Evolutionary conservation across 352 stramenopile species (phyloP).

Genomic region (Elongisporangium anandrum): DNA sequence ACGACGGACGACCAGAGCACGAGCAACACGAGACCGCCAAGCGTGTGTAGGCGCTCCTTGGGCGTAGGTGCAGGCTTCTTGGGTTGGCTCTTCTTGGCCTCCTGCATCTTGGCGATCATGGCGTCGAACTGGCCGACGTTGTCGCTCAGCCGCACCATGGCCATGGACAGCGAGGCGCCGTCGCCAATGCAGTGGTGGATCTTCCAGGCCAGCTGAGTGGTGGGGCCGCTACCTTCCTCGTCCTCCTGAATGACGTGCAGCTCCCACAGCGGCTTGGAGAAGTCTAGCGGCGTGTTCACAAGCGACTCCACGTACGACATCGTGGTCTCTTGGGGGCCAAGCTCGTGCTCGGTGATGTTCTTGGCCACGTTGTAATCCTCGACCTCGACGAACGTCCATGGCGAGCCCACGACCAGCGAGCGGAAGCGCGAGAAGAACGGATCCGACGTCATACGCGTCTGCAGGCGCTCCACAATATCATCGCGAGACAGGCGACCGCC

Average conservation of each 20-base stretch:
- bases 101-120: constrained; percentile 48
- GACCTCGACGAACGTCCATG: constrained; percentile 57
- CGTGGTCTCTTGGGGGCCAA: constrained; percentile 45
- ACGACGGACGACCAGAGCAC: constrained; percentile 55
- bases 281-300: constrained; percentile 66
- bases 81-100: constrained; percentile 19
- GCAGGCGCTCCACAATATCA: constrained; percentile 45
- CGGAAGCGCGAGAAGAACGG: constrained; percentile 70
- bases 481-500: constrained; percentile 36
- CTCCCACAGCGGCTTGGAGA: constrained; percentile 70
- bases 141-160: constrained; percentile 69
- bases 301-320: constrained; percentile 66
- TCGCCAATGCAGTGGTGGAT: constrained; percentile 79
- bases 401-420: constrained; percentile 39
- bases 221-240: constrained; percentile 12
- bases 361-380: constrained; percentile 42
- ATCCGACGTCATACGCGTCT: constrained; percentile 43
- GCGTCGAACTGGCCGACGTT: constrained; percentile 56
- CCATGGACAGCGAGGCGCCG: constrained; percentile 54
- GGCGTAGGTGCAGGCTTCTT: constrained; percentile 27
- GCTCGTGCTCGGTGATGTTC: constrained; percentile 55
- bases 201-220: constrained; percentile 63
- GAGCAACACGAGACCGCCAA: constrained; percentile 24
- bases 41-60: constrained; percentile 16
- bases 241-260: constrained; percentile 55